These are phyloP conservation scores for Zoysia japonica DNA, from an alignment of 176 grass and related monocot species.

Conservation along the genomic window DNA sequence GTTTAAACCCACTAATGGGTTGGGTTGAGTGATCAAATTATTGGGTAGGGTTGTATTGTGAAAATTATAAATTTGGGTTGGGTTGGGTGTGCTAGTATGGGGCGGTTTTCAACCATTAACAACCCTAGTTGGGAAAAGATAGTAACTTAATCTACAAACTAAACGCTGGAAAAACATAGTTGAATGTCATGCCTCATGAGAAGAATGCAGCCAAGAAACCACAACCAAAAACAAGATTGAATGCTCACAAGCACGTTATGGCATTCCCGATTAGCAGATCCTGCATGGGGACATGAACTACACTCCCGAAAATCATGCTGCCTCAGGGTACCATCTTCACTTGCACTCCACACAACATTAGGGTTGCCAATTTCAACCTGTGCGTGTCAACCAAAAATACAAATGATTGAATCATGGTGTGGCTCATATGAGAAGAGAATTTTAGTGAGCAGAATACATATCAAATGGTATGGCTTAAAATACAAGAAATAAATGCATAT, in stretches of 20 bases:
- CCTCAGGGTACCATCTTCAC: constrained; percentile 95
- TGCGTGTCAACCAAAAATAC: constrained; percentile 34
- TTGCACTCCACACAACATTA: constrained; percentile 92
- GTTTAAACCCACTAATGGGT: too few relatives aligned
- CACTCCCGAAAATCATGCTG: constrained; percentile 91
- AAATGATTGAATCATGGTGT: constrained; percentile 26
- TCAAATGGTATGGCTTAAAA: constrained; percentile 29
- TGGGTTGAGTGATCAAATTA: too few relatives aligned
- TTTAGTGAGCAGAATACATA: constrained; percentile 22
- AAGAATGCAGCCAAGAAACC: constrained; percentile 29
- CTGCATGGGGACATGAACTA: constrained; percentile 75
- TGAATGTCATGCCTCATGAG: neutral
- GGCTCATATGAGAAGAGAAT: neutral
- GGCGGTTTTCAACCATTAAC: neutral
- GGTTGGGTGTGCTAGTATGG: too few relatives aligned
- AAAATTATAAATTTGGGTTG: neutral
- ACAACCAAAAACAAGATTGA: constrained; percentile 31
- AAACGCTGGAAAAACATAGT: neutral
- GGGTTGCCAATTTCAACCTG: constrained; percentile 94
- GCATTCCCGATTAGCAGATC: constrained; percentile 84
- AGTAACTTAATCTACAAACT: too few relatives aligned
- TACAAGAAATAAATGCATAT: neutral
- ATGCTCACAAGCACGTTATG: constrained; percentile 82
- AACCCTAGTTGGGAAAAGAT: too few relatives aligned
- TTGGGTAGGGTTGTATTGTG: too few relatives aligned